Evolutionary conservation across 805 yeast genomes (phyloP).

Genomic region (Wickerhamomyces bovis): DNA sequence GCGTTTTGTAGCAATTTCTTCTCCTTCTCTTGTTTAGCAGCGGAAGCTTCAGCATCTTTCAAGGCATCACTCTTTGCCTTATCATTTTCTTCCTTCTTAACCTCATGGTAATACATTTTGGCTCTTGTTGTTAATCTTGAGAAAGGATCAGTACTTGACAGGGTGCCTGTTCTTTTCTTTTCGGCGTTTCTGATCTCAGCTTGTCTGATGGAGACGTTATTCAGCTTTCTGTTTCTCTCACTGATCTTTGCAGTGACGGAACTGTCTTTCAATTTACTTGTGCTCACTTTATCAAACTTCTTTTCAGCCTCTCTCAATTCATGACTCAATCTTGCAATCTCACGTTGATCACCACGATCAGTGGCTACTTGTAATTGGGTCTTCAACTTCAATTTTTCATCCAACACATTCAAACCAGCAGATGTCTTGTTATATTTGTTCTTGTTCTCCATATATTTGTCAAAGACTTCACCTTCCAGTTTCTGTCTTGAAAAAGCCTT

Average conservation of each 20-base stretch:
- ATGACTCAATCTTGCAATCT: conserved; percentile 31
- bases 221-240: conserved; percentile 71
- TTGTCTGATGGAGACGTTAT: conserved; percentile 66
- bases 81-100: conserved; percentile 51
- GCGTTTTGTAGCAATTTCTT: conserved; percentile 42
- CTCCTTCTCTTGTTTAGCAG: conserved; percentile 38
- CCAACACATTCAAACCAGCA: conserved; percentile 69
- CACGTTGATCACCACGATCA: conserved; percentile 37
- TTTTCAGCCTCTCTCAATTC: conserved; percentile 33
- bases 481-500: conserved; percentile 57
- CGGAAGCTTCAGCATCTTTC: conserved; percentile 35
- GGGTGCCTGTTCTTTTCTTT: conserved; percentile 38
- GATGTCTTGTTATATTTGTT: conserved; percentile 51
- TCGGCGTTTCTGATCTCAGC: conserved; percentile 70
- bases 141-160: conserved; percentile 67
- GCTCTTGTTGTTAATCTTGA: conserved; percentile 85
- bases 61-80: conserved; percentile 51
- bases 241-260: conserved; percentile 26
- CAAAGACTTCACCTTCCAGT: conserved; percentile 67
- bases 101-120: conserved; percentile 62
- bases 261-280: conserved; percentile 29
- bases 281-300: conserved; percentile 28
- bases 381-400: conserved; percentile 62
- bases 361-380: conserved; percentile 73
- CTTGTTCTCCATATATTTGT: conserved; percentile 70